Evolutionary conservation across 148 eudicot species (phyloP).

Genomic region (Salicornia ramosissima): DNA sequence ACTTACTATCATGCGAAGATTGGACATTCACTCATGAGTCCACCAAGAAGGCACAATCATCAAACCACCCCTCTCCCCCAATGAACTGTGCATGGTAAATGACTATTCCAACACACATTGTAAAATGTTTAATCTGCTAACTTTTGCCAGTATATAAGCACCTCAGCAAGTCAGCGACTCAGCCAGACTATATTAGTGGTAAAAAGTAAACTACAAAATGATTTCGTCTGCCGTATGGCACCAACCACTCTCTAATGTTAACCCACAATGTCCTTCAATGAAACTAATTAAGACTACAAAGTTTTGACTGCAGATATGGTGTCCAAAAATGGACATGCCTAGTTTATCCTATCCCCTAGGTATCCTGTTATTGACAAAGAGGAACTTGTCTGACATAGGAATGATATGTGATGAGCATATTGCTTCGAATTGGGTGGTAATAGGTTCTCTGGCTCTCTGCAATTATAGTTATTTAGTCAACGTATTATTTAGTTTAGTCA

Average conservation of each 20-base stretch:
- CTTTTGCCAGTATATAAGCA: background rate
- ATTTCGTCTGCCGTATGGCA: background rate
- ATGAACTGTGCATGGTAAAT: background rate
- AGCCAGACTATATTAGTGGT: background rate
- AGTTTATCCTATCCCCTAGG: background rate
- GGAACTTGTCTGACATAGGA: background rate
- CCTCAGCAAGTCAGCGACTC: background rate
- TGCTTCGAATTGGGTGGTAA: too few relatives aligned
- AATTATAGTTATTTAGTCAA: too few relatives aligned
- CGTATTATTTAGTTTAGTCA: too few relatives aligned
- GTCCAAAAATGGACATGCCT: background rate
- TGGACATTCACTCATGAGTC: background rate
- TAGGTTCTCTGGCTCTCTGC: too few relatives aligned
- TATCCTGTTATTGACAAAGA: background rate
- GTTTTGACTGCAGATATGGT: background rate
- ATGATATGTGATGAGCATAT: background rate
- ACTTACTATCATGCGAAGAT: background rate
- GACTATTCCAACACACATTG: background rate
- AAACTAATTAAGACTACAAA: background rate
- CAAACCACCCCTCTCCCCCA: background rate
- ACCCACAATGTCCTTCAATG: slow-evolving; percentile 1
- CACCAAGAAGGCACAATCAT: background rate
- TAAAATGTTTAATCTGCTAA: background rate
- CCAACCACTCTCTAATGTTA: background rate
- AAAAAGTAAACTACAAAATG: background rate